These are phyloP conservation scores for Sporisorium scitamineum DNA, from an alignment of 1,284 basidiomycete genomes.

Conservation along the genomic window DNA sequence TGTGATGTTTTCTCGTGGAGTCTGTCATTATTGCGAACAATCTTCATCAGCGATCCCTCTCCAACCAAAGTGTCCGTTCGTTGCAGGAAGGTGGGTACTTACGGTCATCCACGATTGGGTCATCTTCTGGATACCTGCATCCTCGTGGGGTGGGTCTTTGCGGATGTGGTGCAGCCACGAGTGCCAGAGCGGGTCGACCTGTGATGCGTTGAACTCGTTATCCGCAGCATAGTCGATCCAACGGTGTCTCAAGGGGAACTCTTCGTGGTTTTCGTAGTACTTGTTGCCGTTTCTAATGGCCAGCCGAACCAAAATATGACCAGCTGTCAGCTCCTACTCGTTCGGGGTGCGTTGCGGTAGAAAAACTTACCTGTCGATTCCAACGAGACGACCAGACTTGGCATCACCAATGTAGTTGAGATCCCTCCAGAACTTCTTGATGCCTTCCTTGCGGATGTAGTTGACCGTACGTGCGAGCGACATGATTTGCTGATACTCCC, in stretches of 20 bases:
- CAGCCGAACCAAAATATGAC: too few relatives aligned
- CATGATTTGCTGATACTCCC: slow-evolving; percentile 35
- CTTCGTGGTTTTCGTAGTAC: slow-evolving; percentile 67
- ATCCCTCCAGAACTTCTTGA: slow-evolving; percentile 65
- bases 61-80: background rate
- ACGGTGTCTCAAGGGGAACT: slow-evolving; percentile 62
- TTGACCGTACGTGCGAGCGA: slow-evolving; percentile 65
- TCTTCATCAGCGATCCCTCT: background rate
- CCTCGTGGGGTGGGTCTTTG: slow-evolving; percentile 56
- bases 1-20: slow-evolving; percentile 62
- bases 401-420: slow-evolving; percentile 68
- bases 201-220: slow-evolving; percentile 63
- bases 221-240: slow-evolving; percentile 66
- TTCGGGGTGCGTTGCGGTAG: too few relatives aligned
- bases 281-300: slow-evolving; percentile 62
- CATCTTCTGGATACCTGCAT: slow-evolving; percentile 50
- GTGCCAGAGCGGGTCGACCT: slow-evolving; percentile 67
- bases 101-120: slow-evolving; percentile 60
- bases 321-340: too few relatives aligned
- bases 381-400: slow-evolving; percentile 66
- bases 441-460: slow-evolving; percentile 61
- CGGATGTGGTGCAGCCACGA: slow-evolving; percentile 66
- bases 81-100: too few relatives aligned
- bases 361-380: slow-evolving; percentile 60
- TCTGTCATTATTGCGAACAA: slow-evolving; percentile 26